Evolutionary conservation across 805 yeast species (phyloP).

Genomic region (Kregervanrija pseudodelftensis): DNA sequence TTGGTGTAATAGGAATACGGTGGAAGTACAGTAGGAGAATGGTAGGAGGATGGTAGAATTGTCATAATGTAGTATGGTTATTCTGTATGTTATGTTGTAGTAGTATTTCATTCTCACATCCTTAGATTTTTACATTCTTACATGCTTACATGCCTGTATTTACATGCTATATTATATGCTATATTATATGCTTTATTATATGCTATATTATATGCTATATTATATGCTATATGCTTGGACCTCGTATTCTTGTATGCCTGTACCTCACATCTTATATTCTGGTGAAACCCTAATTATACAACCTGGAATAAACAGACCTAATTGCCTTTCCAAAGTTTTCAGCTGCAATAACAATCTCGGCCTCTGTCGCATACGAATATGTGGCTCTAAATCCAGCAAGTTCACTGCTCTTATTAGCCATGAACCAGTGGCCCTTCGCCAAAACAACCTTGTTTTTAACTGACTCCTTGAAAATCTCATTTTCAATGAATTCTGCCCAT

Average conservation of each 20-base stretch:
- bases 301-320: constrained; percentile 8
- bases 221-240: background rate
- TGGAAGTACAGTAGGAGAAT: no score
- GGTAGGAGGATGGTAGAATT: no score
- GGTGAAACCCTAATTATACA: constrained; percentile 5
- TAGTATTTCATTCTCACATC: no score
- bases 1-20: no score
- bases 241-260: background rate
- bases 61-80: no score
- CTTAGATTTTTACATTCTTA: no score
- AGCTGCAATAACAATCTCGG: constrained; percentile 19
- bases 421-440: constrained; percentile 30
- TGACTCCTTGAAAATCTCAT: constrained; percentile 17
- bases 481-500: constrained; percentile 28
- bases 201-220: no score
- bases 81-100: no score
- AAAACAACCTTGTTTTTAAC: constrained; percentile 20
- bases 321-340: constrained; percentile 23
- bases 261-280: background rate
- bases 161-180: no score
- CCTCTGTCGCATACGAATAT: constrained; percentile 23
- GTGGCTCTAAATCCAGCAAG: constrained; percentile 28
- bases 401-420: constrained; percentile 15
- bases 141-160: no score
- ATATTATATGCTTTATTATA: no score